Percentiles rank a stretch among this genome's conserved stretches.
phyloP scores from a whole-genome alignment of 2,329 filamentous ascomycete genomes.

The Beauveria sp. region DNA sequence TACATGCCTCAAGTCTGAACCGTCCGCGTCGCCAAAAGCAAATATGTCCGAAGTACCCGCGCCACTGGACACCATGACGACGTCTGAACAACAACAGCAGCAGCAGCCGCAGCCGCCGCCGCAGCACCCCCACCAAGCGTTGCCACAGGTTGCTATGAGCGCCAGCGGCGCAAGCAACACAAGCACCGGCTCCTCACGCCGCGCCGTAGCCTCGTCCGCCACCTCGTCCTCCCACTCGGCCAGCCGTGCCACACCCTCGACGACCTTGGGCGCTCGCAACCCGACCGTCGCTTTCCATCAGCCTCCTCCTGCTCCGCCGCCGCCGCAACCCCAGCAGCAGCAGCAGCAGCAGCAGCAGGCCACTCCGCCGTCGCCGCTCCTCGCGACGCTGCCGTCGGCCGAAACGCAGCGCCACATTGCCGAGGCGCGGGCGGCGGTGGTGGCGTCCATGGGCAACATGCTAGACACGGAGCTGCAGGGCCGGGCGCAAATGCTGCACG shows the following conservation, averaged over 20 bases:
- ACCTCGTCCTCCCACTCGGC: background rate
- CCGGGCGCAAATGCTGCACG: constrained; percentile 62
- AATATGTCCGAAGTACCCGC: constrained; percentile 1
- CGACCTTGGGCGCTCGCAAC: background rate
- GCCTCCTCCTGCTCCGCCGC: background rate
- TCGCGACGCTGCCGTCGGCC: constrained; percentile 32
- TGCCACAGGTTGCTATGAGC: background rate
- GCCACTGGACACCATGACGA: background rate
- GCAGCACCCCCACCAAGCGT: background rate
- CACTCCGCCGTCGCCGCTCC: constrained; percentile 17
- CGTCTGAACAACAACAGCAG: background rate
- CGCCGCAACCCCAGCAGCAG: background rate
- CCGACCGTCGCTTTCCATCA: background rate
- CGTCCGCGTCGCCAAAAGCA: background rate
- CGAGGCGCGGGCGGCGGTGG: constrained; percentile 50
- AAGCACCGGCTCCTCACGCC: constrained; percentile 2
- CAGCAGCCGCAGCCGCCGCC: background rate
- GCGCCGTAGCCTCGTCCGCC: background rate
- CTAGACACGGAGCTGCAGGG: constrained; percentile 61
- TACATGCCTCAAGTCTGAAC: background rate
- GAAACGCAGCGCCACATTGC: constrained; percentile 40
- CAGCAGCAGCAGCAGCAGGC: background rate
- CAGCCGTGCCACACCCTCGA: background rate
- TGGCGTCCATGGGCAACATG: constrained; percentile 59
- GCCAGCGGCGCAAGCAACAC: constrained; percentile 7